Base-by-base conservation (phyloP, 2,329 filamentous ascomycete genomes). In the Cladophialophora exuberans region DNA sequence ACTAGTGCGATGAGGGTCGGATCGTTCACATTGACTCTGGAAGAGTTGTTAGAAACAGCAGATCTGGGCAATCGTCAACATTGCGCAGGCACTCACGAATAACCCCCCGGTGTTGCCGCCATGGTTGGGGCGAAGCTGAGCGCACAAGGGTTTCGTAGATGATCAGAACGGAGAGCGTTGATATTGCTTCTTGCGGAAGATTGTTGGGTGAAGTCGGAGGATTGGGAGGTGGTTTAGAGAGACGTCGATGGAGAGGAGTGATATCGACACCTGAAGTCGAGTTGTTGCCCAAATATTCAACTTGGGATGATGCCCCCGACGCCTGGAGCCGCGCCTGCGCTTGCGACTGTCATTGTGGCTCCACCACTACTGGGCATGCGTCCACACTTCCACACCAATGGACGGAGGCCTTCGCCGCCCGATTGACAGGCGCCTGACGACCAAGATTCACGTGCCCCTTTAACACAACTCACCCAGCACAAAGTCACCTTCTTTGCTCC, bases 1-100 rank as follows among this genome's bases (percentile, higher is more conserved):
- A 99, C 94, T 66, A 97, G 88, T 26, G 85, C 86, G 67, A 88
- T 88, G 66, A 88, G 78, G 62, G 79, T 79, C 22, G 85, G 85
- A 67, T 88, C 85, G 70, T 88, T 88, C 59, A 88, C 85, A 71
- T 87, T 88, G 72, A 87, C 86, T 66, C 84, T 87, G 69, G 46
- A 57, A 52, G 28, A 43, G 28, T 61, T 36, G 33, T 46, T 13
- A 41, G 31, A 22, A 38, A 26, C 23, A 15, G 33, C 25, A 38
- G 33, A 6, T 23, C 26, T 23, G 26, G 23, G 9, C 13, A 28
- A 18, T 31, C 62, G 59, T 64, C 52, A 59, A 64, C 60, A 58
- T 59, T 62, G 54, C 64, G 59, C 52, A 54, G 38, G 64, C 63
- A 67, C 75, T 70, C 67, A 78, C 75, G 75, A 76, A 66, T 72